Evolutionary conservation across 257 asterid species (phyloP), one percentile per base, ranked within the genome.

Genomic region (Fraxinus quadrangulata): DNA sequence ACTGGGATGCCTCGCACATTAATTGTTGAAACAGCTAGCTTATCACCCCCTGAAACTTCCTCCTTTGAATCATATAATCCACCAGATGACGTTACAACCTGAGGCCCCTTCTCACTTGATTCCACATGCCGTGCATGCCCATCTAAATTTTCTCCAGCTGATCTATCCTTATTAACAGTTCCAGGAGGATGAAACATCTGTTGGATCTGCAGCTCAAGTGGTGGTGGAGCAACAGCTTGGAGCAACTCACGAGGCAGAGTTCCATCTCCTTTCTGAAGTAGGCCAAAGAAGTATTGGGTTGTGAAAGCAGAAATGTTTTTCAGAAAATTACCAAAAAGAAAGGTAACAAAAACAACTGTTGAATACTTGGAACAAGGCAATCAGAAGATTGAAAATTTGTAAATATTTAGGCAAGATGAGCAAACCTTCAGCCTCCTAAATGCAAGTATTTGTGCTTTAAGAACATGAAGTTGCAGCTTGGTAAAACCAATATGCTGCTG

Each of bases 361-460:
- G 6, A 63, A 63, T 24, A 9, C 54, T 76, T 65, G 47, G 68
- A 80, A 30, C 68, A 81, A 81, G 39, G 68, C 70, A 63, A 63
- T 10, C 34, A 24, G 69, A 68, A 63, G 30, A 68, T 23, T 24
- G 54, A 54, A 70, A 74, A 74, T 67, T 68, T 70, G 36, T 3
- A 67, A 68, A 72, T 23, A 71, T 67, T 74, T 36, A 67, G 40
- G 67, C 67, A 67, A 74, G 77, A 67, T 74, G 75, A 36, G 70
- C 92, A 76, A 77, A 96, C 99, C 99, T 96, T 96, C 59, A 96
- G 79, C 76, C 98, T 97, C 88, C 98, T 90, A 84, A 96, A 96
- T 68, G 98, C 98, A 77, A 93, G 98, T 86, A 96, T 96, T 79
- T 96, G 99, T 66, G 98, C 99, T 86, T 96, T 96, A 80, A 96